These are phyloP conservation scores for Erigeron canadensis DNA, from an alignment of 129 eudicot species.

Conservation along the genomic window DNA sequence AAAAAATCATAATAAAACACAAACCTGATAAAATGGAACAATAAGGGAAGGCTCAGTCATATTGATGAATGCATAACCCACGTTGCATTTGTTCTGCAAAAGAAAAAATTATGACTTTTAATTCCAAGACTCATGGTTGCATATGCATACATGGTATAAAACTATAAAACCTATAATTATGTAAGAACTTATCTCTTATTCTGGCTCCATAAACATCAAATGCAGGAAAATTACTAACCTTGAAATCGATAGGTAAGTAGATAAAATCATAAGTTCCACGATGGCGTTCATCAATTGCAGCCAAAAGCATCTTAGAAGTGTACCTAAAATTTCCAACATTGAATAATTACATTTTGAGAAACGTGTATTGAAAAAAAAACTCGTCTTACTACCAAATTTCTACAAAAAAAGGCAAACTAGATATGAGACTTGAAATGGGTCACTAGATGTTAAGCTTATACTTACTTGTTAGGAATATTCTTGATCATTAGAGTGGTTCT, in stretches of 20 bases:
- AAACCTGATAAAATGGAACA: constrained; percentile 79
- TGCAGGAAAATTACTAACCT: constrained; percentile 56
- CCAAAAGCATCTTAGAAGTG: constrained; percentile 97
- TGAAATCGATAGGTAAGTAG: constrained; percentile 93
- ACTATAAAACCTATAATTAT: background rate
- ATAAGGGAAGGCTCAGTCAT: constrained; percentile 87
- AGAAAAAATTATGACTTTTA: constrained; percentile 16
- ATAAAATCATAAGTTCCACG: constrained; percentile 93
- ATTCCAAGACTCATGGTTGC: constrained; percentile 9
- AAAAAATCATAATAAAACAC: background rate
- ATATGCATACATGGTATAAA: constrained; percentile 4
- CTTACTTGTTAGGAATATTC: constrained; percentile 99
- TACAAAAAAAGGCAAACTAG: background rate
- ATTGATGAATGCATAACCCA: constrained; percentile 96
- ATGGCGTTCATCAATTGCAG: constrained; percentile 94
- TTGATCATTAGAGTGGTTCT: constrained; percentile 97
- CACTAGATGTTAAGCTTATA: constrained; percentile 4
- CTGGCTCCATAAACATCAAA: background rate
- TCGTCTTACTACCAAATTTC: background rate
- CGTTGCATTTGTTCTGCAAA: constrained; percentile 97
- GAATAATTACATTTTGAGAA: background rate
- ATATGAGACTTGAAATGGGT: background rate
- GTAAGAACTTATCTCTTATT: too few species aligned
- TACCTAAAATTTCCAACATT: constrained; percentile 49
- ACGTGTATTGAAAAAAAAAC: background rate